Evolutionary conservation across 192 early-diverging fungal genomes (phyloP).

Genomic region (Allomyces javanicus): DNA sequence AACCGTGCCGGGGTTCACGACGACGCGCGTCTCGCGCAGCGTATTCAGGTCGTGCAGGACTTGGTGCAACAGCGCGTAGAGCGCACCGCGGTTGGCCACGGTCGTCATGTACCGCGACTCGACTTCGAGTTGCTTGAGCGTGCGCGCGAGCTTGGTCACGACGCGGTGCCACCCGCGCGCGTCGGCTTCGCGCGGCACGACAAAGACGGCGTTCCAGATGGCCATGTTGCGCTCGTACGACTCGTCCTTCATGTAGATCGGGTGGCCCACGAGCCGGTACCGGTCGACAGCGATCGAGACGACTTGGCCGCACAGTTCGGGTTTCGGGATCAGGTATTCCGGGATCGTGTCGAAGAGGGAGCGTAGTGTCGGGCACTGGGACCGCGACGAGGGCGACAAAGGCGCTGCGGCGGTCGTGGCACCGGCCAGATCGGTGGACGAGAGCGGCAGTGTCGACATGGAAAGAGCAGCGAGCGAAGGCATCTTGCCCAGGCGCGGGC

Average conservation of each 20-base stretch:
- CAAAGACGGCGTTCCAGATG: slow-evolving; percentile 87
- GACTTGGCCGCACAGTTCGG: slow-evolving; percentile 47
- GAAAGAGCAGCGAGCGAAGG: neutral
- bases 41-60: neutral
- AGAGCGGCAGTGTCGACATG: neutral
- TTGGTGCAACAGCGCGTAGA: neutral
- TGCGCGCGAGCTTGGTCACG: slow-evolving; percentile 64
- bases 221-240: slow-evolving; percentile 61
- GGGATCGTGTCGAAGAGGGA: slow-evolving; percentile 59
- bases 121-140: slow-evolving; percentile 63
- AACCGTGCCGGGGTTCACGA: neutral
- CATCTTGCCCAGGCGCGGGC: neutral
- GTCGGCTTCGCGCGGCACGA: slow-evolving; percentile 68
- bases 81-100: slow-evolving; percentile 9
- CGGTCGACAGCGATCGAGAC: slow-evolving; percentile 47
- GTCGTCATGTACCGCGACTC: slow-evolving; percentile 9
- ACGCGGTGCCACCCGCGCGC: slow-evolving; percentile 70
- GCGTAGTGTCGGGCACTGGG: slow-evolving; percentile 6
- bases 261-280: slow-evolving; percentile 55
- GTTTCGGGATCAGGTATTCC: slow-evolving; percentile 73
- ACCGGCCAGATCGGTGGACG: neutral
- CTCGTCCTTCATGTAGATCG: slow-evolving; percentile 41
- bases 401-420: neutral
- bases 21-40: neutral
- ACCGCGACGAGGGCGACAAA: slow-evolving; percentile 2